These are phyloP conservation scores for Erucastrum elatum DNA, from an alignment of 345 rosid species.

Conservation along the genomic window DNA sequence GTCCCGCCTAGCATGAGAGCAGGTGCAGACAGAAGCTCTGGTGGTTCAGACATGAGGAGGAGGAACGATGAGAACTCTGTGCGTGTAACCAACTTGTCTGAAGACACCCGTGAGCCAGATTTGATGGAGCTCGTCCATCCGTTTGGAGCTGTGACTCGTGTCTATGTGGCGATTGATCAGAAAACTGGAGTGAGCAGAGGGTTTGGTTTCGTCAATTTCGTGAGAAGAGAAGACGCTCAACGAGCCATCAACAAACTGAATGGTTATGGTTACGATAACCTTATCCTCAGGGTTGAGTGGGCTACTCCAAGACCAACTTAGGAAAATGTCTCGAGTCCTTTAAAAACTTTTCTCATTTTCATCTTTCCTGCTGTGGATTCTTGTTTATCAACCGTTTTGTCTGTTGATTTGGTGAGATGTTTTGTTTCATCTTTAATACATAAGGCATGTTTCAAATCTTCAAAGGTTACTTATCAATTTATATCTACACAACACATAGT, in stretches of 20 bases:
- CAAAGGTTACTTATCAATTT: no score
- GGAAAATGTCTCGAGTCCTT: constrained; percentile 31
- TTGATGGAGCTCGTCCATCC: constrained; percentile 82
- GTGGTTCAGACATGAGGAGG: constrained; percentile 82
- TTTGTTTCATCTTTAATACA: background rate
- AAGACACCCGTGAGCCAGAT: constrained; percentile 85
- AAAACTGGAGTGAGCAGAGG: constrained; percentile 88
- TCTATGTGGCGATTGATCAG: constrained; percentile 86
- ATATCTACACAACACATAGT: no score
- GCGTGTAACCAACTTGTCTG: constrained; percentile 78
- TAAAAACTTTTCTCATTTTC: background rate
- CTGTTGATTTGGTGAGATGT: background rate
- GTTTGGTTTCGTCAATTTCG: constrained; percentile 86
- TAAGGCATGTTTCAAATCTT: background rate
- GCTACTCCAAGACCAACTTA: constrained; percentile 82
- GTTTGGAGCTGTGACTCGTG: constrained; percentile 78
- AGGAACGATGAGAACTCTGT: constrained; percentile 94
- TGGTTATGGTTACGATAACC: constrained; percentile 92
- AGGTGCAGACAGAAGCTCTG: constrained; percentile 62
- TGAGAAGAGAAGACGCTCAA: constrained; percentile 83
- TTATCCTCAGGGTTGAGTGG: constrained; percentile 93
- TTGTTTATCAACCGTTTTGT: constrained; percentile 23
- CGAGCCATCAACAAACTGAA: constrained; percentile 85
- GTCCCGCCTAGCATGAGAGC: constrained; percentile 80
- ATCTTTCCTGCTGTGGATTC: background rate